Conservation (phyloP, 148 eudicot species). For the Persicaria tinctoria region DNA sequence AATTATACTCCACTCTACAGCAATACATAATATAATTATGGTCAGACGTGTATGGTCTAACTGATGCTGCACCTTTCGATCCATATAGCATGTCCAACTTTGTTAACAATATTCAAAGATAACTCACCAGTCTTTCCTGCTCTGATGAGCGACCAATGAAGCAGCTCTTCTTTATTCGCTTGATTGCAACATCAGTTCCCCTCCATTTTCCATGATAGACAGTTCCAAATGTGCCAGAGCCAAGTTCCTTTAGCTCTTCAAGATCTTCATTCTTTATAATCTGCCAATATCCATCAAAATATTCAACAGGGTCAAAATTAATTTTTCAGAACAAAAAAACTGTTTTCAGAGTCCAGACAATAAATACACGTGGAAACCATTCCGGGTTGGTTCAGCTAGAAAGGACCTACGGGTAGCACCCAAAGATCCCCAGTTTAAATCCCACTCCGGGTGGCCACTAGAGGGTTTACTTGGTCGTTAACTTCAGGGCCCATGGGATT, state of each 20-base stretch:
- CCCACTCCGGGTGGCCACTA: too few species aligned
- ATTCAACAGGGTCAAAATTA: not conserved
- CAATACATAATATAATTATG: not conserved
- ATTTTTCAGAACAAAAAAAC: not conserved
- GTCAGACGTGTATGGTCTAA: not conserved
- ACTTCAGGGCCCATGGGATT: too few species aligned
- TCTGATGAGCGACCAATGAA: slow-evolving; percentile 29
- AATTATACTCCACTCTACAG: not conserved
- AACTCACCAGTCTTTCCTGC: slow-evolving; percentile 44
- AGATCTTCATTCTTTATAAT: slow-evolving; percentile 35
- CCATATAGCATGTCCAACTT: not conserved
- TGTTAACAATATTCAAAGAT: not conserved
- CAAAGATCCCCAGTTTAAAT: too few species aligned
- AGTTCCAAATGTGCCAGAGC: slow-evolving; percentile 53
- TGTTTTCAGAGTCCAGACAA: not conserved
- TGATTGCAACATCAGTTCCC: slow-evolving; percentile 61
- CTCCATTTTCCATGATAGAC: slow-evolving; percentile 62
- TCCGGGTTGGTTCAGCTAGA: too few species aligned
- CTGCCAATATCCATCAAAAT: slow-evolving; percentile 21
- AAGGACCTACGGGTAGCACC: too few species aligned
- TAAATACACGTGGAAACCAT: not conserved
- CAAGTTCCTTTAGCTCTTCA: slow-evolving; percentile 48
- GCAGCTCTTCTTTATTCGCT: slow-evolving; percentile 41
- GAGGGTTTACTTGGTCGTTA: too few species aligned
- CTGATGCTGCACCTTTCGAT: not conserved